Evolutionary conservation across 2,329 filamentous ascomycete species (phyloP).

Genomic region (Biscogniauxia marginata): DNA sequence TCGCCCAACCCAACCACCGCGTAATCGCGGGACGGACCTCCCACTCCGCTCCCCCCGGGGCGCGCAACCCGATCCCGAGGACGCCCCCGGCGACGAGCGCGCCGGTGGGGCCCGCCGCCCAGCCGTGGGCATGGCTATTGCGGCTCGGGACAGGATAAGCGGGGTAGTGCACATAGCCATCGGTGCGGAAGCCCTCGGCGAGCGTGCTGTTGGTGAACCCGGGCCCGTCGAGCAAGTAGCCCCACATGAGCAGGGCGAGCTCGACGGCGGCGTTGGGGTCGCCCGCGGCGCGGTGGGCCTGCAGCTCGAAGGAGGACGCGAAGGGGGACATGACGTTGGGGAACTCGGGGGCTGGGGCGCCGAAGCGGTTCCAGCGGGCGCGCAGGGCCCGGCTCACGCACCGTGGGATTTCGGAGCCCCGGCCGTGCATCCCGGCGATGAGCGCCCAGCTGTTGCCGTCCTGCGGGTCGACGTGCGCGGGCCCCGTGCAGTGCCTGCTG

Average conservation of each 20-base stretch:
- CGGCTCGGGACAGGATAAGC: slow-evolving; percentile 31
- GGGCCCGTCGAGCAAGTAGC: slow-evolving; percentile 38
- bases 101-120: slow-evolving; percentile 35
- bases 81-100: slow-evolving; percentile 27
- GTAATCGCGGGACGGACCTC: slow-evolving; percentile 29
- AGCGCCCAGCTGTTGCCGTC: slow-evolving; percentile 21
- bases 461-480: slow-evolving; percentile 18
- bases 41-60: slow-evolving; percentile 28
- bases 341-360: slow-evolving; percentile 38
- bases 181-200: slow-evolving; percentile 40
- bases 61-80: slow-evolving; percentile 30
- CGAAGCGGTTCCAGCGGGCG: slow-evolving; percentile 42
- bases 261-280: slow-evolving; percentile 39
- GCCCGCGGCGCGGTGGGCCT: slow-evolving; percentile 37
- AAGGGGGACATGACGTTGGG: slow-evolving; percentile 21
- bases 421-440: slow-evolving; percentile 7
- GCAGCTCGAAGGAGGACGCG: slow-evolving; percentile 16
- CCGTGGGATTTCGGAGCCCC: slow-evolving; percentile 20
- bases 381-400: slow-evolving; percentile 37
- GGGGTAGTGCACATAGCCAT: slow-evolving; percentile 36
- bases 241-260: slow-evolving; percentile 41
- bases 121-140: slow-evolving; percentile 38
- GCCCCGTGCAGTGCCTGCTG: slow-evolving; percentile 28
- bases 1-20: slow-evolving; percentile 34
- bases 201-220: slow-evolving; percentile 43